Percentiles rank a stretch among this genome's conserved stretches.
Evolutionary conservation across 768 basidiomycete genomes (phyloP).

Genomic region (Lyophyllum decastes): DNA sequence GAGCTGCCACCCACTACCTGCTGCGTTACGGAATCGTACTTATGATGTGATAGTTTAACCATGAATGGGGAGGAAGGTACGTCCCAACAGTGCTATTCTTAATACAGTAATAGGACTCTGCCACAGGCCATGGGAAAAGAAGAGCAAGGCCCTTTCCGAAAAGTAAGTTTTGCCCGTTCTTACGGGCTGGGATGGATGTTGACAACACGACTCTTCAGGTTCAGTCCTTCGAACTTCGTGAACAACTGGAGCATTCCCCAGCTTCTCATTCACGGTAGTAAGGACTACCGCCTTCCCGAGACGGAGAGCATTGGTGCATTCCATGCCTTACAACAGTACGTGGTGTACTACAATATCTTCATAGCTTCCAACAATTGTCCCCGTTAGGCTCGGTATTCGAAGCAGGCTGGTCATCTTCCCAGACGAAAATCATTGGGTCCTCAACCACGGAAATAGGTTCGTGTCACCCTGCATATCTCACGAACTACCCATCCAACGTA

Average conservation of each 20-base stretch:
- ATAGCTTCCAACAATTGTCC: not conserved
- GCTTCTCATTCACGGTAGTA: slow-evolving; percentile 83
- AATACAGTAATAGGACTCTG: not conserved
- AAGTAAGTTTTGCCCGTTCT: slow-evolving; percentile 44
- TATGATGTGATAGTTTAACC: slow-evolving; percentile 61
- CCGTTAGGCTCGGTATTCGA: slow-evolving; percentile 61
- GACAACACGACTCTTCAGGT: slow-evolving; percentile 37
- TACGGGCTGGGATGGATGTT: not conserved
- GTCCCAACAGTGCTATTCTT: not conserved
- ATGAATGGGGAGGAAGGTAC: slow-evolving; percentile 77
- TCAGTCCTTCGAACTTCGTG: slow-evolving; percentile 81
- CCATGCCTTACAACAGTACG: slow-evolving; percentile 84
- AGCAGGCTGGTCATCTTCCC: slow-evolving; percentile 84
- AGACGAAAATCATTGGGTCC: slow-evolving; percentile 92
- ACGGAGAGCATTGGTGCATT: slow-evolving; percentile 83
- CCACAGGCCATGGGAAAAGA: slow-evolving; percentile 65
- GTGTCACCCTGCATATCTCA: slow-evolving; percentile 11
- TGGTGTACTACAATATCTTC: slow-evolving; percentile 9
- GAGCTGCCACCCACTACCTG: slow-evolving; percentile 22
- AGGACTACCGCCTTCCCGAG: slow-evolving; percentile 87
- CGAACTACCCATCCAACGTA: not conserved
- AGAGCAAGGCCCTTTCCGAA: slow-evolving; percentile 51
- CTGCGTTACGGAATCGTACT: not conserved
- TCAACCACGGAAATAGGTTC: slow-evolving; percentile 76
- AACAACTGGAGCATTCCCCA: slow-evolving; percentile 85